Base-by-base conservation (phyloP, 192 early-diverging fungal genomes). In the Bifiguratus adelaidae region DNA sequence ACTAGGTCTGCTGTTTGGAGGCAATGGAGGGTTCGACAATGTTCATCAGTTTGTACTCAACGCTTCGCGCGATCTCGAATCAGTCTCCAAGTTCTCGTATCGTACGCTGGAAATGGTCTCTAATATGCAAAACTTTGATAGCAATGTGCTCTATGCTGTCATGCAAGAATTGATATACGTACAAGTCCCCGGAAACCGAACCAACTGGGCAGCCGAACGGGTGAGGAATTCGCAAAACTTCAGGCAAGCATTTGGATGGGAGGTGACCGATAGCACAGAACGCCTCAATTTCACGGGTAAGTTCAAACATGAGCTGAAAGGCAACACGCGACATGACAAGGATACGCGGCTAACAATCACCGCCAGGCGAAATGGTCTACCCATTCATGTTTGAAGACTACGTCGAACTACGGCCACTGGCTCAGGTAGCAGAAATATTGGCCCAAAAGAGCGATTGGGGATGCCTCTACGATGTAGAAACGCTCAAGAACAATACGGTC, bases 381-480 rank as follows among this genome's bases (percentile, higher is more conserved):
- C 76, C 77, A 32, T 81, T 73, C 65, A 84, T 84, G 81, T 68
- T 84, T 46, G 78, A 84, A 23, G 81, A 84, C 42, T 84, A 78
- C 45, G 61, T 70, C 7, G 72, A 77, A 43, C 60, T 84, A 32
- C 62, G 59, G 5, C 68, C 67, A 20, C 50, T 81, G n/a, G 75
- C 75, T 26, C 61, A 67, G 11, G 76, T 77, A 2, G 78, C 69
- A 0, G 45, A 76, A 7, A 60, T 71, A 7, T 55, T 84, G 49
- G 81, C 78, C 4, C 70, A 77, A 42, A 67, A 56, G 41, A 56
- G 52, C 3, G 36, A 30, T 7, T 81, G 81, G 78, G 67, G 65
- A 7, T 55, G 60, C 28, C 61, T 84, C 7, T 84, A 84, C 36
- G 55, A 81, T 47, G 41, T 59, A 7, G 61, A 64, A 11, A 61